Evolutionary conservation across 345 rosid genomes (phyloP).

Genomic region (Capsella bursapastoris): DNA sequence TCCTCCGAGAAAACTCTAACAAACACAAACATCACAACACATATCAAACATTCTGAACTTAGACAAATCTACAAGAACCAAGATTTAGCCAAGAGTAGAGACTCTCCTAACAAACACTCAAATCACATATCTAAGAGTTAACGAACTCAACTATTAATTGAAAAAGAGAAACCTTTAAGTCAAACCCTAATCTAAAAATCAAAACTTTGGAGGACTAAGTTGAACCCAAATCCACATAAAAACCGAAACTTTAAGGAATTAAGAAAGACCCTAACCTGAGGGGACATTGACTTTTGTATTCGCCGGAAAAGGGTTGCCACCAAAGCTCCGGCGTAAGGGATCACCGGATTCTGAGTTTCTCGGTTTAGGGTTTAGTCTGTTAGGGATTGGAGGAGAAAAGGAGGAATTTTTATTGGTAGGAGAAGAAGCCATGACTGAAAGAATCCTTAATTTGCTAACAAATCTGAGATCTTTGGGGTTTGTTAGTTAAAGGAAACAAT

Average conservation of each 20-base stretch:
- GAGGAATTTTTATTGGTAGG: constrained; percentile 32
- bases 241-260: not conserved
- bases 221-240: not conserved
- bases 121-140: not conserved
- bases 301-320: constrained; percentile 56
- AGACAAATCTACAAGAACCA: constrained; percentile 1
- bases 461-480: constrained; percentile 11
- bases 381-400: constrained; percentile 41
- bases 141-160: not conserved
- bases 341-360: constrained; percentile 64
- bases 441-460: constrained; percentile 21
- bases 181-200: not conserved
- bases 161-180: too few relatives aligned
- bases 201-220: not conserved
- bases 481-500: constrained; percentile 4
- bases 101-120: too few relatives aligned
- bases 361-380: constrained; percentile 50
- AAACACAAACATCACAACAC: constrained; percentile 13
- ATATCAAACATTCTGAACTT: not conserved
- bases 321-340: constrained; percentile 73
- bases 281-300: constrained; percentile 58
- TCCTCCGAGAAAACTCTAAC: constrained; percentile 53
- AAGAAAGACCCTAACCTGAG: constrained; percentile 52
- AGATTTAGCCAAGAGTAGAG: not conserved
- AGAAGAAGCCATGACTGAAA: constrained; percentile 42